Conservation (phyloP, 129 eudicot genomes). For the Scalesia atractyloides region DNA sequence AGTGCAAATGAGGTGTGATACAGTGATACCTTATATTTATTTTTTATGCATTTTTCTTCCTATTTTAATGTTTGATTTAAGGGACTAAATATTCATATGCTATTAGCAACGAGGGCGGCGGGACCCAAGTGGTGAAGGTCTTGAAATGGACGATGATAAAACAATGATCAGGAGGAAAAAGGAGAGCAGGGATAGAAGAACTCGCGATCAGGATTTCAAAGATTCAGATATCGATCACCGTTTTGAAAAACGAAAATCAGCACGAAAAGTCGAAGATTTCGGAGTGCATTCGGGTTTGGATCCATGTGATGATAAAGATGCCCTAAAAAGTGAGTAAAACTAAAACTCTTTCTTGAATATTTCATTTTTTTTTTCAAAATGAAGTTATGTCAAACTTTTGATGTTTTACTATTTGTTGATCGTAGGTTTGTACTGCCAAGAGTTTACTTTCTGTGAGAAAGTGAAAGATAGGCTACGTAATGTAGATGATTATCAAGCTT, state of each 20-base stretch:
- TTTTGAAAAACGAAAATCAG: slow-evolving; percentile 68
- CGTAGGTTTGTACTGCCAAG: slow-evolving; percentile 77
- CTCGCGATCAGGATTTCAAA: slow-evolving; percentile 68
- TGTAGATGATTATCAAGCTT: slow-evolving; percentile 94
- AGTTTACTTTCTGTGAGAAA: slow-evolving; percentile 88
- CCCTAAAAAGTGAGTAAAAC: slow-evolving; percentile 68
- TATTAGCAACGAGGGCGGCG: slow-evolving; percentile 56
- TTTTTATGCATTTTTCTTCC: background rate
- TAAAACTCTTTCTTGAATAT: background rate
- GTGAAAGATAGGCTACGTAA: slow-evolving; percentile 82
- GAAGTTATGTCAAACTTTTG: slow-evolving; percentile 8
- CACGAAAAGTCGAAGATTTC: slow-evolving; percentile 76
- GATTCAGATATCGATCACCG: slow-evolving; percentile 67
- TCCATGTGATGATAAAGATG: slow-evolving; percentile 71
- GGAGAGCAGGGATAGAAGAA: slow-evolving; percentile 65
- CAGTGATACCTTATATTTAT: background rate
- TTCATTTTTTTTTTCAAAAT: background rate
- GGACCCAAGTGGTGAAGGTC: slow-evolving; percentile 55
- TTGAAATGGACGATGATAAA: slow-evolving; percentile 76
- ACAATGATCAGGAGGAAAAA: slow-evolving; percentile 62
- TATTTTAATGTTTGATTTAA: background rate
- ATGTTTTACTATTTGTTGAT: slow-evolving; percentile 20
- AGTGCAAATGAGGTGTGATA: background rate
- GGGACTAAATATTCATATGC: slow-evolving; percentile 13
- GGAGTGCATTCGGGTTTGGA: slow-evolving; percentile 51